These are phyloP conservation scores for Hydnum rufescens DNA, from an alignment of 768 basidiomycete genomes.

Conservation along the genomic window DNA sequence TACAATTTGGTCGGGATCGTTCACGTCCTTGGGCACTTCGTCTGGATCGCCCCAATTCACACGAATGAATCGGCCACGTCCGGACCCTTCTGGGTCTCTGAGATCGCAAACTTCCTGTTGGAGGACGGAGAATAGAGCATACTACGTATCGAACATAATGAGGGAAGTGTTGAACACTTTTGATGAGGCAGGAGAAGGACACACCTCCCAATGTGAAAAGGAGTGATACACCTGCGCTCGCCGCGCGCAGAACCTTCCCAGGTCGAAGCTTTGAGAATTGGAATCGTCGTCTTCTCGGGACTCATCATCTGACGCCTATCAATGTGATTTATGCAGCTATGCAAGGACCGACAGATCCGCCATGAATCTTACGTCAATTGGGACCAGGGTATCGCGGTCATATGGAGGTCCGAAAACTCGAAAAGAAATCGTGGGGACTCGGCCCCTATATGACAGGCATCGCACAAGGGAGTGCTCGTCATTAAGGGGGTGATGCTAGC, in stretches of 20 bases:
- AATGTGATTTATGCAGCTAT: background rate
- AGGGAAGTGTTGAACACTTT: background rate
- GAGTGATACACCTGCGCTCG: slow-evolving; percentile 48
- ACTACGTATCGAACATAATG: slow-evolving; percentile 21
- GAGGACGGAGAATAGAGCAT: slow-evolving; percentile 41
- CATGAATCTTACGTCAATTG: slow-evolving; percentile 21
- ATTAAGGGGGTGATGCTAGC: slow-evolving; percentile 28
- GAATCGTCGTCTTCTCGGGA: slow-evolving; percentile 13
- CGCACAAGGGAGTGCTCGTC: slow-evolving; percentile 38
- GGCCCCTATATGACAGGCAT: slow-evolving; percentile 63
- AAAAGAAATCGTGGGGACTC: slow-evolving; percentile 43
- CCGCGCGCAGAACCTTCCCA: slow-evolving; percentile 65
- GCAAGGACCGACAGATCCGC: background rate
- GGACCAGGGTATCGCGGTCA: slow-evolving; percentile 39
- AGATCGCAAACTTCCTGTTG: slow-evolving; percentile 37
- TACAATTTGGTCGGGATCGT: slow-evolving; percentile 59
- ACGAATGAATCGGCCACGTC: slow-evolving; percentile 29
- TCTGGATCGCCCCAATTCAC: slow-evolving; percentile 29
- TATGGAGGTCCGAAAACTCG: slow-evolving; percentile 50
- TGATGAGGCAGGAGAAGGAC: slow-evolving; percentile 12
- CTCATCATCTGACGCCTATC: slow-evolving; percentile 11
- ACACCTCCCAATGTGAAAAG: slow-evolving; percentile 71
- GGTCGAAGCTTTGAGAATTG: slow-evolving; percentile 23
- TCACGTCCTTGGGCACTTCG: slow-evolving; percentile 42
- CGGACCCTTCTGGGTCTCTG: slow-evolving; percentile 16